Evolutionary conservation across 2,329 filamentous ascomycete genomes (phyloP).

Genomic region (Ophiosphaerella herpotricha): DNA sequence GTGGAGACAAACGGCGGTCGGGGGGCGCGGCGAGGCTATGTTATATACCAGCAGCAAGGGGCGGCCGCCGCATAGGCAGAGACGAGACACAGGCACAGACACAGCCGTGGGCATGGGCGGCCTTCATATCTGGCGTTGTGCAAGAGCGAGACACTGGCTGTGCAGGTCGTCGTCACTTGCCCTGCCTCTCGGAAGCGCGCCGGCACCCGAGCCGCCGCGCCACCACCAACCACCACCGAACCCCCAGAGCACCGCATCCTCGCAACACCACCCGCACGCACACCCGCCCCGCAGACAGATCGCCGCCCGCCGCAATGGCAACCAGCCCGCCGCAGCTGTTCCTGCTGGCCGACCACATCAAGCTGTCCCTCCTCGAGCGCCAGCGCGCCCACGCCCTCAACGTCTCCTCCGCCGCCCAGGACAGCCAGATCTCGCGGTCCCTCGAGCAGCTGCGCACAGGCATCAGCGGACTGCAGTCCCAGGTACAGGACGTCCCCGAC

Average conservation of each 20-base stretch:
- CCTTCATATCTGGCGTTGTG: slow-evolving; percentile 16
- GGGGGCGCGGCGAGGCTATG: neutral
- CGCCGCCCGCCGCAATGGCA: slow-evolving; percentile 30
- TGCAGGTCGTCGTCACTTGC: neutral
- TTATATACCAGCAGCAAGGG: slow-evolving; percentile 15
- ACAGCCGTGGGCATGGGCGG: slow-evolving; percentile 8
- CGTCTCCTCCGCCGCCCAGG: slow-evolving; percentile 77
- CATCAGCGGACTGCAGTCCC: slow-evolving; percentile 69
- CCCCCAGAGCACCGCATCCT: neutral
- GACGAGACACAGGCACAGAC: too few species aligned
- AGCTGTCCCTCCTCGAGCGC: slow-evolving; percentile 90
- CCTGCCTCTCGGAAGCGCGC: slow-evolving; percentile 2
- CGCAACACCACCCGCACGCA: slow-evolving; percentile 4
- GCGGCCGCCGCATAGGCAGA: too few species aligned
- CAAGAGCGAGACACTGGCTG: slow-evolving; percentile 25
- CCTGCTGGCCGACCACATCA: slow-evolving; percentile 94
- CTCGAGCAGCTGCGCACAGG: slow-evolving; percentile 85
- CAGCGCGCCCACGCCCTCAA: slow-evolving; percentile 82
- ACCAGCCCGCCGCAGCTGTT: slow-evolving; percentile 74
- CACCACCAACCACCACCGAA: too few species aligned
- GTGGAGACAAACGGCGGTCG: slow-evolving; percentile 6
- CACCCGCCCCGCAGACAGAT: slow-evolving; percentile 5
- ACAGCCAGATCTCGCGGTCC: slow-evolving; percentile 86
- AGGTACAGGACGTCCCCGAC: slow-evolving; percentile 64
- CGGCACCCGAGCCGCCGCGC: neutral